phyloP scores from a whole-genome alignment of 1,284 basidiomycete genomes.

The Ustilago cynodontis region DNA sequence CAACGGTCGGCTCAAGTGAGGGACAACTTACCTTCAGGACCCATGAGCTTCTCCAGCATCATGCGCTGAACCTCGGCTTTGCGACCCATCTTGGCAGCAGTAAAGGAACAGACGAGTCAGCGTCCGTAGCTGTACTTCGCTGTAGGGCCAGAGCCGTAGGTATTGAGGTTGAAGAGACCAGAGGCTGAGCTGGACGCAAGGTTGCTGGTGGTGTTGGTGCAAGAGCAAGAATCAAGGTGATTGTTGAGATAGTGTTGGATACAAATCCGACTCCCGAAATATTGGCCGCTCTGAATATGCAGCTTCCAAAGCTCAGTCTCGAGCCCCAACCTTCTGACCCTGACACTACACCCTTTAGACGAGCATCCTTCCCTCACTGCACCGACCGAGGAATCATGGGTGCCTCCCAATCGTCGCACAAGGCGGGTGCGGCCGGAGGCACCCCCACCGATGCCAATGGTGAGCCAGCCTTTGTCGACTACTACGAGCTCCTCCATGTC shows the following conservation, averaged over 20 bases:
- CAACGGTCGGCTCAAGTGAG: background rate
- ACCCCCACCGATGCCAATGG: slow-evolving; percentile 27
- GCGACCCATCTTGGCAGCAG: slow-evolving; percentile 59
- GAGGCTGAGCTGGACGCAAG: background rate
- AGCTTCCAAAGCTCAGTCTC: slow-evolving; percentile 2
- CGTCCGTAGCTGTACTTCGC: slow-evolving; percentile 7
- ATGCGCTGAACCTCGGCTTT: slow-evolving; percentile 86
- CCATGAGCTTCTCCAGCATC: slow-evolving; percentile 79
- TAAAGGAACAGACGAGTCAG: slow-evolving; percentile 7
- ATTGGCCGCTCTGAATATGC: background rate
- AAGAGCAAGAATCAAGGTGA: background rate
- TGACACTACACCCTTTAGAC: background rate
- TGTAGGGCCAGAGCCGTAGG: background rate
- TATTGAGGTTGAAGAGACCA: background rate
- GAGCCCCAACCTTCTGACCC: background rate
- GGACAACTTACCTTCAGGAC: slow-evolving; percentile 47
- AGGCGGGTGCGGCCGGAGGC: slow-evolving; percentile 37
- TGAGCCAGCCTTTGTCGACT: slow-evolving; percentile 62
- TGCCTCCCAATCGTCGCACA: slow-evolving; percentile 53
- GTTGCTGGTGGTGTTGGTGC: background rate
- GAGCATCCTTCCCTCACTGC: background rate
- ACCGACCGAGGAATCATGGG: slow-evolving; percentile 27
- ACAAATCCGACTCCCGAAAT: slow-evolving; percentile 25
- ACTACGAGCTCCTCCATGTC: slow-evolving; percentile 66
- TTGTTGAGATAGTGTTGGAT: slow-evolving; percentile 1